Percentiles rank a stretch among this genome's conserved stretches.
phyloP scores from a whole-genome alignment of 2,329 filamentous ascomycete genomes.

The Aspergillus nomiae region DNA sequence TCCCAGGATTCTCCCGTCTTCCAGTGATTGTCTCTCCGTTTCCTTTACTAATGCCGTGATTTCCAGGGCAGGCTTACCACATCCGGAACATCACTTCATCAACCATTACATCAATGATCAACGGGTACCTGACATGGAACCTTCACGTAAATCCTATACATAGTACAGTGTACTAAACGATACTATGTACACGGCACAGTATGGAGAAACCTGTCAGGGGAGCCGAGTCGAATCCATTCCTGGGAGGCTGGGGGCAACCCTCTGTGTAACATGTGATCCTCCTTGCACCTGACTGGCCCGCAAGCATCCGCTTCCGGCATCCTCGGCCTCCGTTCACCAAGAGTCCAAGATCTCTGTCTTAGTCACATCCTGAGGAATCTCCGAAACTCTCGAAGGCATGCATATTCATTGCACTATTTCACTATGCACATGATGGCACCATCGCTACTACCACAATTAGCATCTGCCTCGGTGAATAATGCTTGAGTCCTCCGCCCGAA shows the following conservation, averaged over 20 bases:
- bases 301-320: neutral
- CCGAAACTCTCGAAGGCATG: neutral
- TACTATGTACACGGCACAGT: too few species aligned
- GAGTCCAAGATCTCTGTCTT: neutral
- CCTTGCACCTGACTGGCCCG: neutral
- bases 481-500: too few species aligned
- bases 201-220: neutral
- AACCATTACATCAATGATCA: neutral
- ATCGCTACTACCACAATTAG: neutral
- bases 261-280: constrained; percentile 1
- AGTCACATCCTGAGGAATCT: neutral
- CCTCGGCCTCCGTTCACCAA: neutral
- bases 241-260: neutral
- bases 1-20: neutral
- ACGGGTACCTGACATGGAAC: neutral
- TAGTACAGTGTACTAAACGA: too few species aligned
- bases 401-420: neutral
- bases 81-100: neutral
- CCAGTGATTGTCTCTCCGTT: neutral
- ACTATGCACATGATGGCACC: too few species aligned
- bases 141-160: neutral
- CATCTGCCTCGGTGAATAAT: neutral
- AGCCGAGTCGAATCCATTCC: neutral
- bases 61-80: neutral
- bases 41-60: neutral